These are phyloP conservation scores for Alnus rubra DNA, from an alignment of 306 rosid species.

Conservation along the genomic window DNA sequence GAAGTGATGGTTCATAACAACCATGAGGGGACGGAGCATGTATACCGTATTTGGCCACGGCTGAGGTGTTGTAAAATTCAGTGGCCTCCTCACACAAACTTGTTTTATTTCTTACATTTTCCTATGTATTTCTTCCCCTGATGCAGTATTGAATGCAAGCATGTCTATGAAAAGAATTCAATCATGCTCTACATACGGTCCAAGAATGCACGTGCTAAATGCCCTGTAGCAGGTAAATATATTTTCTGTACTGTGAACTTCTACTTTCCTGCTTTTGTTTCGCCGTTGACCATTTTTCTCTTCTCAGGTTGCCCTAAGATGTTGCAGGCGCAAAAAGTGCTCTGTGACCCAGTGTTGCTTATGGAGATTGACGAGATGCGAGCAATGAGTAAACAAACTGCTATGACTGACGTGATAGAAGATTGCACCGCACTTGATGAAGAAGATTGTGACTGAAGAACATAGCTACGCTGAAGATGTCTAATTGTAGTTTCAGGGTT, in stretches of 20 bases:
- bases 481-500: not conserved
- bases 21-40: not conserved
- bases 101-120: not conserved
- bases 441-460: slow-evolving; percentile 33
- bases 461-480: not conserved
- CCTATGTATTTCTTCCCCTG: slow-evolving; percentile 26
- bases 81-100: not conserved
- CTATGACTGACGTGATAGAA: slow-evolving; percentile 39
- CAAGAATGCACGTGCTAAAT: slow-evolving; percentile 35
- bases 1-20: not conserved
- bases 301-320: slow-evolving; percentile 69
- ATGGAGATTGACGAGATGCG: slow-evolving; percentile 77
- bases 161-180: slow-evolving; percentile 64
- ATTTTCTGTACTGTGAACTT: slow-evolving; percentile 9
- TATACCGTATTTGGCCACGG: not conserved
- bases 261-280: slow-evolving; percentile 11
- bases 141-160: slow-evolving; percentile 76
- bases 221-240: slow-evolving; percentile 75
- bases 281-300: slow-evolving; percentile 22
- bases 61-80: not conserved
- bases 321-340: slow-evolving; percentile 44
- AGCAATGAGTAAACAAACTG: slow-evolving; percentile 41
- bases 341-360: slow-evolving; percentile 56
- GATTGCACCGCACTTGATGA: slow-evolving; percentile 69
- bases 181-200: slow-evolving; percentile 48